A percentile compares a stretch with the other conserved stretches of the same genome.
Evolutionary conservation across 2,329 filamentous ascomycete genomes (phyloP).

Genomic region (Zopfia rhizophila): DNA sequence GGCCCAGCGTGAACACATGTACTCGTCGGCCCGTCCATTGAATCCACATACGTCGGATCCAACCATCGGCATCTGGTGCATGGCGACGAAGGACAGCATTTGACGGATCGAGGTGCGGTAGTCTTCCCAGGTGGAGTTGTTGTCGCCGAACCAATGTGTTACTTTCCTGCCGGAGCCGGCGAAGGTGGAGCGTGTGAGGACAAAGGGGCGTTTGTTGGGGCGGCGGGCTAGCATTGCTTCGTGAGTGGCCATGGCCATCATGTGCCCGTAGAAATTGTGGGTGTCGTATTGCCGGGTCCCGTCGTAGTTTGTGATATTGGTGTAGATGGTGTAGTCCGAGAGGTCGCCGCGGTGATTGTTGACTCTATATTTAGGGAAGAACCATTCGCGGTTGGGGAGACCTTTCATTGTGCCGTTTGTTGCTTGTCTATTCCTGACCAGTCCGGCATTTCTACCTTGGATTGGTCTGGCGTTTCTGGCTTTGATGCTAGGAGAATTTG

Average conservation of each 20-base stretch:
- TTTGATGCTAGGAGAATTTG: slow-evolving; percentile 20
- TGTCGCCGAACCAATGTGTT: slow-evolving; percentile 71
- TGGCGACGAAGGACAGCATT: slow-evolving; percentile 58
- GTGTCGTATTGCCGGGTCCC: slow-evolving; percentile 77
- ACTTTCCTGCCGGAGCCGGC: slow-evolving; percentile 73
- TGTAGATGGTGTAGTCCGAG: slow-evolving; percentile 65
- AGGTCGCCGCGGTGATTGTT: slow-evolving; percentile 66
- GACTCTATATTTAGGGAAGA: slow-evolving; percentile 73
- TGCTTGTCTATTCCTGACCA: slow-evolving; percentile 25
- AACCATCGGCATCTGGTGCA: slow-evolving; percentile 61
- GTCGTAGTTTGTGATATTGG: slow-evolving; percentile 74
- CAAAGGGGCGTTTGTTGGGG: slow-evolving; percentile 71
- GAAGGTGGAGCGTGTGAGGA: slow-evolving; percentile 82
- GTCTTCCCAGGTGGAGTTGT: slow-evolving; percentile 55
- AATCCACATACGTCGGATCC: slow-evolving; percentile 80
- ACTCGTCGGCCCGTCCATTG: slow-evolving; percentile 71
- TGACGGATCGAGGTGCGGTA: slow-evolving; percentile 56
- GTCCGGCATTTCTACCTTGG: slow-evolving; percentile 24
- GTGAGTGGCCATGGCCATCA: slow-evolving; percentile 76
- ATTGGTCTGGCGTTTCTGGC: slow-evolving; percentile 2
- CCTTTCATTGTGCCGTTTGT: slow-evolving; percentile 61
- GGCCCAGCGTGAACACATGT: slow-evolving; percentile 80
- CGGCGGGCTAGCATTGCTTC: slow-evolving; percentile 73
- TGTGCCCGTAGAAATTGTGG: slow-evolving; percentile 79
- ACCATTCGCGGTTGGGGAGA: slow-evolving; percentile 70